phyloP scores from a whole-genome alignment of 768 basidiomycete species.

The Kwoniella dendrophila region DNA sequence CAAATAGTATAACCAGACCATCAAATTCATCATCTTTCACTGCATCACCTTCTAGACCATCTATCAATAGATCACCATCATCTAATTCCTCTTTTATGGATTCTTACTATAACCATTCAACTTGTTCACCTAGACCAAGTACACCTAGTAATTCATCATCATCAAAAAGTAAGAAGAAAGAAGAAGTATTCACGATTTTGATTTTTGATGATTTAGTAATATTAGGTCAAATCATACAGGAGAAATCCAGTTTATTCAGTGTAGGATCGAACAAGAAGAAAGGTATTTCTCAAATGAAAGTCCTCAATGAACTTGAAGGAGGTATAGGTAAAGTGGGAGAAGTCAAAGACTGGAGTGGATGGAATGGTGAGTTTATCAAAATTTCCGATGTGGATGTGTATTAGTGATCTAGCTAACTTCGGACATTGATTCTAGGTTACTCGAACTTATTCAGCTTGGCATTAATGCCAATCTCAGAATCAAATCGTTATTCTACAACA shows the following conservation, averaged over 20 bases:
- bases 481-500: slow-evolving; percentile 1
- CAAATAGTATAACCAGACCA: slow-evolving; percentile 18
- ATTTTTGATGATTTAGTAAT: slow-evolving; percentile 49
- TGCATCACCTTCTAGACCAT: slow-evolving; percentile 10
- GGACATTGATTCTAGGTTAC: slow-evolving; percentile 18
- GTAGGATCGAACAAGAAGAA: slow-evolving; percentile 24
- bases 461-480: slow-evolving; percentile 16
- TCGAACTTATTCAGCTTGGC: slow-evolving; percentile 28
- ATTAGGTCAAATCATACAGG: slow-evolving; percentile 18
- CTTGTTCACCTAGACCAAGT: too few relatives aligned
- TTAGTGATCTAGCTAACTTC: not conserved
- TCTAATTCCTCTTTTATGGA: slow-evolving; percentile 14
- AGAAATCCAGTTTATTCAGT: slow-evolving; percentile 32
- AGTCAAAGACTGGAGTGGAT: slow-evolving; percentile 41
- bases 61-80: slow-evolving; percentile 19
- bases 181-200: slow-evolving; percentile 38
- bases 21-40: slow-evolving; percentile 9
- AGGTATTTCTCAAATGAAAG: slow-evolving; percentile 20
- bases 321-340: slow-evolving; percentile 41
- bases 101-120: not conserved
- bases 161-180: slow-evolving; percentile 22
- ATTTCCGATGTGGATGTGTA: not conserved
- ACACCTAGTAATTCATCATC: slow-evolving; percentile 15
- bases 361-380: slow-evolving; percentile 26
- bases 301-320: slow-evolving; percentile 35